Evolutionary conservation across 306 rosid species (phyloP).

Genomic region (Abrus precatorius): DNA sequence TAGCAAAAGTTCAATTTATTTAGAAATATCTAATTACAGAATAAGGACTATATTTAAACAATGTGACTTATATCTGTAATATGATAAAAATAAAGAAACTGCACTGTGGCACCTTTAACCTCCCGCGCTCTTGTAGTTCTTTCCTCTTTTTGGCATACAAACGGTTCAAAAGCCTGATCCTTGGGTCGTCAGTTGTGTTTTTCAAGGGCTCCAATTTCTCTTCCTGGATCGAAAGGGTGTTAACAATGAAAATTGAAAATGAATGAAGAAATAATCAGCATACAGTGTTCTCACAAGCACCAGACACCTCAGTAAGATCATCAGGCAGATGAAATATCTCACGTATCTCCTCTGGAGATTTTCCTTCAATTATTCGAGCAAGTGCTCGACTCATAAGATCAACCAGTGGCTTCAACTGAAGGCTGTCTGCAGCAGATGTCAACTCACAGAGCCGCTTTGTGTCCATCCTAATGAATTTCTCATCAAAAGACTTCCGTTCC

Average conservation of each 20-base stretch:
- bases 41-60: conserved; percentile 29
- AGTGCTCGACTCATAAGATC: conserved; percentile 95
- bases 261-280: conserved; percentile 42
- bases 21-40: conserved; percentile 24
- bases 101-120: conserved; percentile 73
- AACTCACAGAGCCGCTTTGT: conserved; percentile 90
- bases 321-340: conserved; percentile 95
- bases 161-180: conserved; percentile 91
- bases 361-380: conserved; percentile 97
- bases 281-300: conserved; percentile 52
- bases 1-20: conserved; percentile 27
- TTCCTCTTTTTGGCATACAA: conserved; percentile 93
- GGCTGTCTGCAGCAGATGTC: conserved; percentile 94
- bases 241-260: conserved; percentile 47
- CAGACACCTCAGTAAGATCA: conserved; percentile 94
- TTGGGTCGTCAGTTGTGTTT: conserved; percentile 88
- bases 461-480: conserved; percentile 83
- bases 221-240: conserved; percentile 69
- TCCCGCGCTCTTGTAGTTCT: conserved; percentile 89
- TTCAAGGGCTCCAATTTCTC: conserved; percentile 94
- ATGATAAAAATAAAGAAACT: conserved; percentile 47
- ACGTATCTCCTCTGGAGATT: conserved; percentile 92
- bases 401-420: conserved; percentile 93
- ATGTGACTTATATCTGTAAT: background rate
- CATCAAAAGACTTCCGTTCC: conserved; percentile 90